These are phyloP conservation scores for Mallotus nudiflorus DNA, from an alignment of 345 rosid species.

Conservation along the genomic window DNA sequence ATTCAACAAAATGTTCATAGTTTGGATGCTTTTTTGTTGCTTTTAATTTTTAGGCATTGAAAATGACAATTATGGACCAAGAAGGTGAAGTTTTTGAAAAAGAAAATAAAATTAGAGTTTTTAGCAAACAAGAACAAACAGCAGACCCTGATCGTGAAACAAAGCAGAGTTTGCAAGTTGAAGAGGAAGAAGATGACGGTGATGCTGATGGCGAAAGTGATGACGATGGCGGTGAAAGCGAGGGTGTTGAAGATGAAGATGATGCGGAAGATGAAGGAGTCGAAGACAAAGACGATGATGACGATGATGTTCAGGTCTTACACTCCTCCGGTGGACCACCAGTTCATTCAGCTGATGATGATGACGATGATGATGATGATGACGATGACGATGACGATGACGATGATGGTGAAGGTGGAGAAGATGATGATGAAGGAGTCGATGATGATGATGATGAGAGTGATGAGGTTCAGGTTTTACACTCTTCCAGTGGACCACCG, in stretches of 20 bases:
- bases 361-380: conserved; percentile 49
- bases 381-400: conserved; percentile 50
- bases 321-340: conserved; percentile 59
- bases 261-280: conserved; percentile 47
- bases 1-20: no score
- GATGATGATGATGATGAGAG: conserved; percentile 41
- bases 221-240: conserved; percentile 21
- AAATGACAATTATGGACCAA: conserved; percentile 56
- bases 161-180: conserved; percentile 17
- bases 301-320: conserved; percentile 51
- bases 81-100: conserved; percentile 39
- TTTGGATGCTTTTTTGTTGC: background rate
- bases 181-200: conserved; percentile 30
- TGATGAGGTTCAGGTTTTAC: conserved; percentile 52
- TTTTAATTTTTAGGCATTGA: conserved; percentile 2
- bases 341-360: conserved; percentile 50
- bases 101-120: conserved; percentile 31
- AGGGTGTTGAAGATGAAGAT: conserved; percentile 31
- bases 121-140: conserved; percentile 27
- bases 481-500: conserved; percentile 58
- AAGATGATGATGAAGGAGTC: conserved; percentile 32
- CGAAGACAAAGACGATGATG: conserved; percentile 46
- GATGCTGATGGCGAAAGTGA: conserved; percentile 23
- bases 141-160: conserved; percentile 34
- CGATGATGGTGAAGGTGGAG: conserved; percentile 50